A percentile compares a stretch with the other conserved stretches of the same genome.
Evolutionary conservation across 768 basidiomycete genomes (phyloP).

Genomic region (Lactifluus subvellereus): DNA sequence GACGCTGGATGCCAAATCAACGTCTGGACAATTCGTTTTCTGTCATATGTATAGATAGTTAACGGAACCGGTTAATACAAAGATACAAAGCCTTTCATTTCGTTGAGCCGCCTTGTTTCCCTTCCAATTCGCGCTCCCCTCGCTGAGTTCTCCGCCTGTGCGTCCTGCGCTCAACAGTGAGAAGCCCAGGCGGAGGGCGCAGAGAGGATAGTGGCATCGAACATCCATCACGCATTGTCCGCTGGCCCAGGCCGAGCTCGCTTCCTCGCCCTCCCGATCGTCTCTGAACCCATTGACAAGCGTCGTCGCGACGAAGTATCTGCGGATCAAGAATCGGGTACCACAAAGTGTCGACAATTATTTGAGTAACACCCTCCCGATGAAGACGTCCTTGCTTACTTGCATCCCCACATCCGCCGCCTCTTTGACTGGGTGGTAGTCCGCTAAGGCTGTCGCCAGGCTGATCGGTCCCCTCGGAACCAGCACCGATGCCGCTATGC

Average conservation of each 20-base stretch:
- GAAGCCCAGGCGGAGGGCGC: background rate
- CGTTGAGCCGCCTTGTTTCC: background rate
- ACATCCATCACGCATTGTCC: background rate
- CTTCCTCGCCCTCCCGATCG: background rate
- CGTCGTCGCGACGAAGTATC: background rate
- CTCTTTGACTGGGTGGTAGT: background rate
- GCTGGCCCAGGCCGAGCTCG: background rate
- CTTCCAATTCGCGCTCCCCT: background rate
- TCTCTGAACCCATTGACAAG: background rate
- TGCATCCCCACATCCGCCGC: background rate
- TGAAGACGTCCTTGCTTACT: background rate
- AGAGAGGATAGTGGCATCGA: background rate
- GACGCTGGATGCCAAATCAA: background rate
- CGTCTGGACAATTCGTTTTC: background rate
- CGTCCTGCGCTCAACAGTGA: background rate
- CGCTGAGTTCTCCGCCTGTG: slow-evolving; percentile 7
- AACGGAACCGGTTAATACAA: background rate
- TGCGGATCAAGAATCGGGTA: background rate
- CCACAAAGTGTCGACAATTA: background rate
- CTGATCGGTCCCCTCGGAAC: too few relatives aligned
- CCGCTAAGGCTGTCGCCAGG: background rate
- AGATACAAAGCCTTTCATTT: background rate
- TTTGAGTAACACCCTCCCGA: background rate
- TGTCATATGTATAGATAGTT: background rate
- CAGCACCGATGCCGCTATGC: background rate